Conservation (phyloP, 495 filamentous ascomycete genomes). For the Glonium stellatum region DNA sequence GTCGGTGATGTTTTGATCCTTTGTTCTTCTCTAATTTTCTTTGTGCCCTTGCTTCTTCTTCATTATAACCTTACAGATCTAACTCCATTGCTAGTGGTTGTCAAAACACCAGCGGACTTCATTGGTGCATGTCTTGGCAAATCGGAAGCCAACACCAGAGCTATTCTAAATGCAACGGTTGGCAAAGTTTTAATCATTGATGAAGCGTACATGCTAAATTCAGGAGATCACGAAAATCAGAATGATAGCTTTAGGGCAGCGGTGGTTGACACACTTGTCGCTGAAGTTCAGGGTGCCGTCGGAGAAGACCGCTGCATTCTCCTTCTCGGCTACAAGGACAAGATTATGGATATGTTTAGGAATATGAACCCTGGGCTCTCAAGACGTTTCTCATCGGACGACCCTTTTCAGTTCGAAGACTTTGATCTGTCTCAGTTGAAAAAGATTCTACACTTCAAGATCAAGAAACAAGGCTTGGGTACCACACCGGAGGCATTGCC, state of each 20-base stretch:
- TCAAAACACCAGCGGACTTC: slow-evolving; percentile 29
- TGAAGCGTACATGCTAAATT: slow-evolving; percentile 28
- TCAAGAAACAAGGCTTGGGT: slow-evolving; percentile 2
- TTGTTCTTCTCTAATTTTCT: no score
- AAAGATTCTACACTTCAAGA: slow-evolving; percentile 9
- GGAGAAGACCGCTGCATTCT: slow-evolving; percentile 15
- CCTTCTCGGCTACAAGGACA: slow-evolving; percentile 17
- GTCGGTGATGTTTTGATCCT: no score
- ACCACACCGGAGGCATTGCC: slow-evolving; percentile 8
- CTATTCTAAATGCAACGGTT: slow-evolving; percentile 14
- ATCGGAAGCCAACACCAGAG: slow-evolving; percentile 26
- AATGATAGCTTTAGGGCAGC: slow-evolving; percentile 6
- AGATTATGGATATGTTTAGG: slow-evolving; percentile 7
- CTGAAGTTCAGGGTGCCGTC: slow-evolving; percentile 8
- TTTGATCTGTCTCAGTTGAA: slow-evolving; percentile 3
- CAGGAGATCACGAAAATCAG: slow-evolving; percentile 6
- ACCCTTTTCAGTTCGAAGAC: slow-evolving; percentile 12
- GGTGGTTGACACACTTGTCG: slow-evolving; percentile 23
- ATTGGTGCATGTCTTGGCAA: slow-evolving; percentile 18
- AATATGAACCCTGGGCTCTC: slow-evolving; percentile 16
- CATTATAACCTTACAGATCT: no score
- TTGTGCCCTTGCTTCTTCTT: no score
- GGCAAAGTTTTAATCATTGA: slow-evolving; percentile 31
- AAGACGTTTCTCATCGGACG: slow-evolving; percentile 14
- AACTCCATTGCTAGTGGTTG: no score